Evolutionary conservation across 2,329 filamentous ascomycete genomes (phyloP).

Genomic region (Calonectria ilicicola): DNA sequence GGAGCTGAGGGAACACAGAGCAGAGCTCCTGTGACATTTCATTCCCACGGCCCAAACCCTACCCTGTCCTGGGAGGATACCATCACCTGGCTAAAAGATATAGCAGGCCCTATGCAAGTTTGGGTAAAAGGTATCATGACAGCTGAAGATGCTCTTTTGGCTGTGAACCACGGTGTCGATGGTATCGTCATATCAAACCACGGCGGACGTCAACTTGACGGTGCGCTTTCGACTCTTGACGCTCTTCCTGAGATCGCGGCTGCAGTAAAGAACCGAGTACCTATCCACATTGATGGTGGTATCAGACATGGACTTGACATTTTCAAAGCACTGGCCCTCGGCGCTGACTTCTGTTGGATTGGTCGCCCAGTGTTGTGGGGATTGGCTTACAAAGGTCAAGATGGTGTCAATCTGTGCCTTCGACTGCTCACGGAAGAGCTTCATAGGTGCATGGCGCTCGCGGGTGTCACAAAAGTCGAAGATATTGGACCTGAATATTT

Average conservation of each 20-base stretch:
- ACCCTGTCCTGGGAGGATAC: background rate
- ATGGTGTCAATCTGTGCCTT: background rate
- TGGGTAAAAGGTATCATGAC: slow-evolving; percentile 46
- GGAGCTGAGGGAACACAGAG: background rate
- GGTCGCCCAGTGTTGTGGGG: background rate
- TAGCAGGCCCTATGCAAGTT: background rate
- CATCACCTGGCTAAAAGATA: background rate
- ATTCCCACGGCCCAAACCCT: background rate
- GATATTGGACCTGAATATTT: background rate
- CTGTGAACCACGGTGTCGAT: slow-evolving; percentile 43
- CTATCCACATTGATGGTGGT: background rate
- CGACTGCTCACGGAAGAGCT: background rate
- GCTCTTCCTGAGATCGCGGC: background rate
- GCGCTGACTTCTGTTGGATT: background rate
- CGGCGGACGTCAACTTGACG: slow-evolving; percentile 60
- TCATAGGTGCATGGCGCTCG: background rate
- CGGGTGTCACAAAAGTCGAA: background rate
- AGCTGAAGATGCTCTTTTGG: slow-evolving; percentile 45
- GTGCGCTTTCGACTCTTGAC: background rate
- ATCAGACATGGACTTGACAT: background rate
- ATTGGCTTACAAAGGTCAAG: background rate
- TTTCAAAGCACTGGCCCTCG: background rate
- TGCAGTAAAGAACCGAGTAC: background rate
- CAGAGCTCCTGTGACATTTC: background rate
- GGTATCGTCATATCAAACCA: slow-evolving; percentile 47